Base-by-base conservation (phyloP, 768 basidiomycete species). In the Scleroderma citrinum region DNA sequence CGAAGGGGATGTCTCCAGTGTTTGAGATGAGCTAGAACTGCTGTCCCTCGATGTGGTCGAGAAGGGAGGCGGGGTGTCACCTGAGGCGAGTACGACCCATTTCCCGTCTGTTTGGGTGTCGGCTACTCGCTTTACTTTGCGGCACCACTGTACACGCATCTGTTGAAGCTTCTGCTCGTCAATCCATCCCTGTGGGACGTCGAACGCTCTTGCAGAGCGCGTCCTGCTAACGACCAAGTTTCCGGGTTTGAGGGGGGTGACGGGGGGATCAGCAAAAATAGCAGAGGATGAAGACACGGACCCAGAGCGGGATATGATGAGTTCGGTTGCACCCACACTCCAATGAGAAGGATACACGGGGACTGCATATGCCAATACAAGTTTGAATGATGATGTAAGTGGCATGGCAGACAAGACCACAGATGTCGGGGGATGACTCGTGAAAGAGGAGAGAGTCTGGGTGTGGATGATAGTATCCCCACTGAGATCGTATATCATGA, bases 271-370 rank as follows among this genome's bases (percentile, higher is more conserved):
- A 21, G 29, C 51, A 24, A 60, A 51, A 23, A 40, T 21, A 11
- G 26, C 21, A 8, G 48, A 8, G 7, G 47, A 36, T 2, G 62
- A 48, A 17, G 48, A 43, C 44, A 57, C 14, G 11, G 52, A 52
- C 16, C 57, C 56, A 10, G 56, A 55, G 13, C 54, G 57, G 41
- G 79, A 74, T 40, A 92, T 85, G 43, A 87, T 74, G 34, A 92
- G 69, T 59, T 91, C 89, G 8, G 87, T 87, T 5, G 78, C 81
- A 29, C 85, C 87, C 26, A 83, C 77, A 21, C 82, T 81, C 85
- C 85, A 92, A 62, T 92, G 90, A 16, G 73, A 71, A 3, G 89
- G 89, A 61, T 87, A 91, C 37, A 92, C 83, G 26, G 87, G 87
- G 31, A 81, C 71, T 17, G 86, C 72, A 66, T 90, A 89, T 16